Percentiles rank a stretch among this genome's conserved stretches.
phyloP scores from a whole-genome alignment of 2,329 filamentous ascomycete species.

The Colletotrichum tabaci region DNA sequence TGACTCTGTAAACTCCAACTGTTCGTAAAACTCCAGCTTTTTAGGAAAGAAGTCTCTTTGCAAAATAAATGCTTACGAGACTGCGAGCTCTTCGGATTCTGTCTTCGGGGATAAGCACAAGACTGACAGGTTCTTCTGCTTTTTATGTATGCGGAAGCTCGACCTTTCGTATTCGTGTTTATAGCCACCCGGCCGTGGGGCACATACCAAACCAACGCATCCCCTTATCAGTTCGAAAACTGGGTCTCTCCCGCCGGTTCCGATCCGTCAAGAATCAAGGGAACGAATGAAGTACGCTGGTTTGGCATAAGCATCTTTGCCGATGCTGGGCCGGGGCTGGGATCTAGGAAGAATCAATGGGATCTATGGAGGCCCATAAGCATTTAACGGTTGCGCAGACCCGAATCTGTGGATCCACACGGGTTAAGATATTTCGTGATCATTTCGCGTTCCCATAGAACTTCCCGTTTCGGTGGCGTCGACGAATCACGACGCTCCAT shows the following conservation, averaged over 20 bases:
- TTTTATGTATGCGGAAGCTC: neutral
- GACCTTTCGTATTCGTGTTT: constrained; percentile 14
- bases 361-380: neutral
- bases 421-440: neutral
- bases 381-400: neutral
- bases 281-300: neutral
- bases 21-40: no score
- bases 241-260: neutral
- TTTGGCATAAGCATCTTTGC: neutral
- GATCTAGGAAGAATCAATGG: neutral
- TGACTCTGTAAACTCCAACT: no score
- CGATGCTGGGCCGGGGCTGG: no score
- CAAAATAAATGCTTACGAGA: no score
- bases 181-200: neutral
- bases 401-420: neutral
- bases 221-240: constrained; percentile 2
- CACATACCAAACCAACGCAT: neutral
- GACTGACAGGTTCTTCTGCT: neutral
- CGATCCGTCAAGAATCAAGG: neutral
- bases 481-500: neutral
- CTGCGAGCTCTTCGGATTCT: neutral
- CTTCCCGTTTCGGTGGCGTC: neutral
- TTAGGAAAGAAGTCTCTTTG: no score
- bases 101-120: no score
- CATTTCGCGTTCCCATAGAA: neutral